Conservation (phyloP, 257 asterid genomes). For the Solanum dulcamara region DNA sequence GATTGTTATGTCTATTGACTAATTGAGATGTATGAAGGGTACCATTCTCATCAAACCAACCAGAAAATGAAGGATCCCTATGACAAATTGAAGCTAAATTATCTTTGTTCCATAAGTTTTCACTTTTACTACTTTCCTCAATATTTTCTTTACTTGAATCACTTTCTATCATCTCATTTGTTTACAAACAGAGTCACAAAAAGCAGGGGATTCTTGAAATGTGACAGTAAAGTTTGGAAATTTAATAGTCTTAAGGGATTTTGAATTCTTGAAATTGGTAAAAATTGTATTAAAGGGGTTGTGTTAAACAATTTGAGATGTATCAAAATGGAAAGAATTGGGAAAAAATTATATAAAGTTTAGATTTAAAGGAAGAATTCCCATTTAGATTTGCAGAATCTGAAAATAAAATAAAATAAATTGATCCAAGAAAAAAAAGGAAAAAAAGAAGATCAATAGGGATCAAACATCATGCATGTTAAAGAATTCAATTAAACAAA, state of each 20-base stretch:
- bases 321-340: background rate
- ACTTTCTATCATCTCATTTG: constrained; percentile 40
- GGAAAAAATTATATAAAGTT: background rate
- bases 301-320: background rate
- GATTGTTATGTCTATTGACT: constrained; percentile 11
- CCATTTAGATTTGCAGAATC: background rate
- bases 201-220: background rate
- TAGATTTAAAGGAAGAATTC: background rate
- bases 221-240: background rate
- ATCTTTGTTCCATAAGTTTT: background rate
- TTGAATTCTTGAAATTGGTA: background rate
- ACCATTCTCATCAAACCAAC: constrained; percentile 63
- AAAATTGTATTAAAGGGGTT: background rate
- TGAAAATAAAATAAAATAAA: background rate
- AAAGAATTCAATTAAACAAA: background rate
- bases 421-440: background rate
- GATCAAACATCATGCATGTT: background rate
- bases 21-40: constrained; percentile 18
- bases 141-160: constrained; percentile 16
- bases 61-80: constrained; percentile 62
- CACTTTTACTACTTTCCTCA: constrained; percentile 20
- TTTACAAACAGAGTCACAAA: background rate
- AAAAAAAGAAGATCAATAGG: background rate
- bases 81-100: constrained; percentile 5
- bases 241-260: background rate